Evolutionary conservation across 352 stramenopile species (phyloP).

Genomic region (Pythium phragmitis): DNA sequence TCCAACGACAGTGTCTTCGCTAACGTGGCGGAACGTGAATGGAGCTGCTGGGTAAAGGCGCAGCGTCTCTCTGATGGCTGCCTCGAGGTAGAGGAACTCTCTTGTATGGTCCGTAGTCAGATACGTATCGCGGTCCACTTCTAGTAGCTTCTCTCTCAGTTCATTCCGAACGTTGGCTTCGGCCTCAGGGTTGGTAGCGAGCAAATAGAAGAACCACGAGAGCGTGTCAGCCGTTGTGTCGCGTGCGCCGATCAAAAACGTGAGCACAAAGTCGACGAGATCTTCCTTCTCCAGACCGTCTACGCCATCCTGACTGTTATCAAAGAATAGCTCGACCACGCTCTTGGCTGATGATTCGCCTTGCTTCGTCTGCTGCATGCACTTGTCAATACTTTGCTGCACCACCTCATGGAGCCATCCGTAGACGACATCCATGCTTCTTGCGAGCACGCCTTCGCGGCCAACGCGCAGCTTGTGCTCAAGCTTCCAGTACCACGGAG

Average conservation of each 20-base stretch:
- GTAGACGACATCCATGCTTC: neutral
- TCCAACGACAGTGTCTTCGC: conserved; percentile 48
- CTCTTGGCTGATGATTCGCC: conserved; percentile 12
- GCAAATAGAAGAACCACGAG: conserved; percentile 42
- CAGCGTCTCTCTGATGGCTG: conserved; percentile 10
- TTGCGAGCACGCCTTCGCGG: conserved; percentile 7
- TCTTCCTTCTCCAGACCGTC: conserved; percentile 20
- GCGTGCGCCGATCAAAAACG: conserved; percentile 45
- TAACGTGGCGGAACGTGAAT: conserved; percentile 50
- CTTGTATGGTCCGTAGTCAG: neutral
- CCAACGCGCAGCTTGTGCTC: conserved; percentile 17
- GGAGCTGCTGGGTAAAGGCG: conserved; percentile 25
- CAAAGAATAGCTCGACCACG: conserved; percentile 24
- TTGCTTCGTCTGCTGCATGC: conserved; percentile 1
- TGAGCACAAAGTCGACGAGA: conserved; percentile 49
- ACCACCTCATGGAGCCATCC: conserved; percentile 16
- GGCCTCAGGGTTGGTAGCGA: conserved; percentile 36
- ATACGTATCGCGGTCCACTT: too few species aligned
- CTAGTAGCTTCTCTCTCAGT: conserved; percentile 4
- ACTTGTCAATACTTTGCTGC: conserved; percentile 10
- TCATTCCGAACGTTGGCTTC: conserved; percentile 30
- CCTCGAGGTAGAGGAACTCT: conserved; percentile 15
- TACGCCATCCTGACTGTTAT: conserved; percentile 17
- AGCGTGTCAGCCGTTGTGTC: conserved; percentile 56
- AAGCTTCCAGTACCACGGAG: conserved; percentile 20